Evolutionary conservation across 164 flowering plant genomes (phyloP).

Genomic region (Piper longum): DNA sequence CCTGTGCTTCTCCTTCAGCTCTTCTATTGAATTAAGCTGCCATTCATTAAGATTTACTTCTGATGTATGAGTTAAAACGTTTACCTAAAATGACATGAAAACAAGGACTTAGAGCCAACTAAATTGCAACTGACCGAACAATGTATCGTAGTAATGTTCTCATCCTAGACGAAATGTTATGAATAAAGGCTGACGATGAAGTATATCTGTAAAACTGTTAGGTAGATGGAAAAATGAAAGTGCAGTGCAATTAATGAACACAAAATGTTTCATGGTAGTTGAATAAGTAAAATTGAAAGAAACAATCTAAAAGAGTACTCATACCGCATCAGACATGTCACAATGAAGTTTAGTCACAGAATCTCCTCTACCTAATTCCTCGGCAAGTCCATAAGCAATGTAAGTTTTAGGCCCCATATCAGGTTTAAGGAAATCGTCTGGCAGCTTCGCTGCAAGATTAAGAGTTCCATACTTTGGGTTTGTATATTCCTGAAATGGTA

Average conservation of each 20-base stretch:
- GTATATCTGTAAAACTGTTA: no score
- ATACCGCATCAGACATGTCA: slow-evolving; percentile 76
- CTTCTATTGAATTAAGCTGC: slow-evolving; percentile 13
- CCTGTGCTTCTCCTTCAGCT: slow-evolving; percentile 22
- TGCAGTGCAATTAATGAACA: no score
- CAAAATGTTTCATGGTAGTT: no score
- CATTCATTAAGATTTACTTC: slow-evolving; percentile 15
- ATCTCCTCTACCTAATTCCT: slow-evolving; percentile 59
- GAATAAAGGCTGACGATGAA: no score
- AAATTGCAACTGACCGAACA: background rate
- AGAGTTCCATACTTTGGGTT: slow-evolving; percentile 34
- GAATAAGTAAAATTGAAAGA: no score
- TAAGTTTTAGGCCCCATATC: slow-evolving; percentile 69
- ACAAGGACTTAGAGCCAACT: background rate
- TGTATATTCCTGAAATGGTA: slow-evolving; percentile 58
- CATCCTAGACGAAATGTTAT: no score
- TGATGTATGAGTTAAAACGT: slow-evolving; percentile 56
- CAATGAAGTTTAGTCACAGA: slow-evolving; percentile 72
- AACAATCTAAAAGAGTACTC: background rate
- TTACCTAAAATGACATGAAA: slow-evolving; percentile 29
- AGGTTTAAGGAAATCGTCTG: slow-evolving; percentile 27
- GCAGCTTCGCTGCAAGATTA: slow-evolving; percentile 45
- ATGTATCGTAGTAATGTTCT: background rate
- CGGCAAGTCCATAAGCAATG: slow-evolving; percentile 48
- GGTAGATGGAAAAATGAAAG: no score